Evolutionary conservation across 345 rosid genomes (phyloP).

Genomic region (Eucalyptus coolabah): DNA sequence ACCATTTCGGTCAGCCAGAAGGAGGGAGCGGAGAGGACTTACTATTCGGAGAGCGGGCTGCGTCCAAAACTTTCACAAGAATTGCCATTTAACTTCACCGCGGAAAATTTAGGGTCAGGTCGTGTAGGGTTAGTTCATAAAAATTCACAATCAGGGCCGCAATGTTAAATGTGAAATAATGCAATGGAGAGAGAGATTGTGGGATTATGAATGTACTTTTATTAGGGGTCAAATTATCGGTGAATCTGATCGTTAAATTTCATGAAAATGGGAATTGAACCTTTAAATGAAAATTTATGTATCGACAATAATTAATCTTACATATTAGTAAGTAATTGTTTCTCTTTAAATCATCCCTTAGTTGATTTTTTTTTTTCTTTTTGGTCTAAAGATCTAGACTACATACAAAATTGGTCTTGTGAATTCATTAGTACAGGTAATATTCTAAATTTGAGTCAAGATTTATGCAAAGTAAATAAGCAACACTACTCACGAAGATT

Average conservation of each 20-base stretch:
- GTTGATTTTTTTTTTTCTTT: neutral
- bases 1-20: neutral
- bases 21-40: neutral
- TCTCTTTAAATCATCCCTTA: fast-evolving
- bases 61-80: no score
- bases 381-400: neutral
- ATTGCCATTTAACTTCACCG: fast-evolving
- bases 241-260: fast-evolving
- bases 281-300: fast-evolving
- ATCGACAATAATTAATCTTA: fast-evolving
- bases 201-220: fast-evolving
- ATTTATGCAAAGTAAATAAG: neutral
- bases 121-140: neutral
- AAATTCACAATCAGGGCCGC: fast-evolving
- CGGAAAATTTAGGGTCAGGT: fast-evolving
- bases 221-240: neutral
- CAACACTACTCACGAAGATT: neutral
- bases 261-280: fast-evolving
- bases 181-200: neutral
- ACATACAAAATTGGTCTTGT: neutral
- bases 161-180: no score
- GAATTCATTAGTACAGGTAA: no score
- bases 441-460: no score
- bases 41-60: no score
- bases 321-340: fast-evolving